A percentile compares a stretch with the other conserved stretches of the same genome.
These are phyloP conservation scores for Mucuna pruriens DNA, from an alignment of 306 rosid genomes.

Conservation along the genomic window DNA sequence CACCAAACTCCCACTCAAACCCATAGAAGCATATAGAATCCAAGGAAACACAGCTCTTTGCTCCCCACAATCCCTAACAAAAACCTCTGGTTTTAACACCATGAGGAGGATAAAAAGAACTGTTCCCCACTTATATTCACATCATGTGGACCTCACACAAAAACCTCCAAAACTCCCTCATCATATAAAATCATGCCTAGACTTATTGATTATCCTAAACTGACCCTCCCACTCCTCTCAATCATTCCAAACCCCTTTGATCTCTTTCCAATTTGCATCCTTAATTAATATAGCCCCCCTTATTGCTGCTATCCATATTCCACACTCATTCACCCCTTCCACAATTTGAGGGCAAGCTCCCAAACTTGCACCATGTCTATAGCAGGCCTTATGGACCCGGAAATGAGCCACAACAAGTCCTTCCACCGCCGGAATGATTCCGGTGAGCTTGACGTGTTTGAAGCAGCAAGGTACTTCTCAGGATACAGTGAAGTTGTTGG, in stretches of 20 bases:
- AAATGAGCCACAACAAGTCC: slow-evolving; percentile 63
- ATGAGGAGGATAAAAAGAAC: slow-evolving; percentile 45
- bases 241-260: slow-evolving; percentile 67
- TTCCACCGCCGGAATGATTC: slow-evolving; percentile 78
- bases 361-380: slow-evolving; percentile 61
- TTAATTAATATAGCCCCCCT: slow-evolving; percentile 45
- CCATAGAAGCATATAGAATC: slow-evolving; percentile 71
- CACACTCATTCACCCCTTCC: slow-evolving; percentile 36
- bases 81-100: slow-evolving; percentile 53
- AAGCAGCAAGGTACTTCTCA: slow-evolving; percentile 91
- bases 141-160: slow-evolving; percentile 59
- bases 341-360: slow-evolving; percentile 8
- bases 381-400: slow-evolving; percentile 61
- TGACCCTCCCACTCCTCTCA: slow-evolving; percentile 61
- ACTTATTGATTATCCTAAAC: slow-evolving; percentile 56
- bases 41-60: slow-evolving; percentile 66
- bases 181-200: slow-evolving; percentile 54
- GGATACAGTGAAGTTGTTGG: slow-evolving; percentile 71
- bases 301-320: slow-evolving; percentile 33
- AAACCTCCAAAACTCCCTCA: slow-evolving; percentile 57
- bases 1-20: slow-evolving; percentile 49
- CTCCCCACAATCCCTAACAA: slow-evolving; percentile 67
- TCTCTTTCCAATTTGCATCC: slow-evolving; percentile 59
- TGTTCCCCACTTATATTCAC: slow-evolving; percentile 48
- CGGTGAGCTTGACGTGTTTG: slow-evolving; percentile 86